Evolutionary conservation across 768 basidiomycete species (phyloP), one percentile per base, ranked within the genome.

Genomic region (Podaxis sp.): DNA sequence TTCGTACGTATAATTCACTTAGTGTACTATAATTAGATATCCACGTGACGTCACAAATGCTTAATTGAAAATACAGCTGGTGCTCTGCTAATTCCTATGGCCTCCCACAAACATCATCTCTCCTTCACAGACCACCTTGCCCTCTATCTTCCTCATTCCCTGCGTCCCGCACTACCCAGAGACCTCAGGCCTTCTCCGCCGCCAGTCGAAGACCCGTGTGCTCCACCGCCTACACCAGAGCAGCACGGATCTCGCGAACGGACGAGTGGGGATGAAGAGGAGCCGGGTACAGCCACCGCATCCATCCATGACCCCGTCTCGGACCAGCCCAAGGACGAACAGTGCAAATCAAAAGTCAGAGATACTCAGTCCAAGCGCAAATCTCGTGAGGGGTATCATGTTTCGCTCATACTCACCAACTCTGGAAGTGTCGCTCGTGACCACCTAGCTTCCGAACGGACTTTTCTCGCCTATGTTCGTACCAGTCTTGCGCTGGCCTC

Each of bases 401-500:
- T 62, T 38, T 28, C 51, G 16, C 48, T 63, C 32, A 56, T 67
- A n/a, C 73, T 84, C 10, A 76, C 81, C 62, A 84, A 84, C 66
- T 74, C 73, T 35, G 83, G 83, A 28, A 80, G 76, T 61, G 80
- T 82, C 2, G 83, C 83, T 4, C 71, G 83, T 28, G 83, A 84
- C 62, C 83, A 84, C 67, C 69, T 84, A 0, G 82, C 83, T 0
- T 79, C 76, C 27, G 83, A 84, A 62, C 69, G 83, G 53, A 84
- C 83, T 5, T 84, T 79, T 64, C 69, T 84, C 23, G 82, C 83
- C 16, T 84, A 84, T 61, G 73, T 82, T n/a, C 74, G 83, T 18
- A 84, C 83, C 4, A 83, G 82, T 65, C 70, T 84, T 42, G 77
- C 79, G 1, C 71, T 82, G 35, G 77, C 81, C 0, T 76, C 81